Evolutionary conservation across 306 rosid species (phyloP), one percentile per base, ranked within the genome.

Genomic region (Vigna unguiculata): DNA sequence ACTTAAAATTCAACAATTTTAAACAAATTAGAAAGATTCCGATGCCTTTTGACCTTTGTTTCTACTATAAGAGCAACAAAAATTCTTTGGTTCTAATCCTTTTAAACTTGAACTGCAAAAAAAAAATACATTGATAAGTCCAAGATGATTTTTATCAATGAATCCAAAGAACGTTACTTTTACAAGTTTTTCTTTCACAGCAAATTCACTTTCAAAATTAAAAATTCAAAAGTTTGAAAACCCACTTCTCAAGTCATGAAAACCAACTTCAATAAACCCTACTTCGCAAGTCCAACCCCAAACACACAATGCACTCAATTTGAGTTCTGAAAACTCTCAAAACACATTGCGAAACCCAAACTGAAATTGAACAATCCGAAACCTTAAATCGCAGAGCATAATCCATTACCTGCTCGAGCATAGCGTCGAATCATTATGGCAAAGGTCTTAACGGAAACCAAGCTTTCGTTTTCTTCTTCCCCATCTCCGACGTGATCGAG

Each of bases 361-460:
- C 19, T 59, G 40, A 57, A 57, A 24, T 24, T 22, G 36, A 57
- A 57, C 14, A 13, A 25, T 14, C 14, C 8, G 3, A 73, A 58
- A 58, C 21, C 32, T 64, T 51, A 52, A 63, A 69, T 41, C 22
- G 30, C 34, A 43, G 60, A 57, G 51, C 6, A 15, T 36, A 9
- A 20, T 30, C 0, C 13, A 15, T 21, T 87, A 94, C 98, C 96
- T 79, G 93, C 96, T 3, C 91, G 92, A 3, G 93, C 77, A 47
- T 94, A 94, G 40, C 97, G 86, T 65, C 97, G 90, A 86, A 94
- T 92, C 90, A 94, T 79, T 83, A 81, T 78, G 48, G 89, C 93
- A 55, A 94, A 91, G 0, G 90, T 86, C 9, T 81, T 88, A 9
- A 51, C 79, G 1, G 96, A 79, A 76, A 94, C 91, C 86, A 89